Base-by-base conservation (phyloP, 306 rosid species). In the Clitoria ternatea region DNA sequence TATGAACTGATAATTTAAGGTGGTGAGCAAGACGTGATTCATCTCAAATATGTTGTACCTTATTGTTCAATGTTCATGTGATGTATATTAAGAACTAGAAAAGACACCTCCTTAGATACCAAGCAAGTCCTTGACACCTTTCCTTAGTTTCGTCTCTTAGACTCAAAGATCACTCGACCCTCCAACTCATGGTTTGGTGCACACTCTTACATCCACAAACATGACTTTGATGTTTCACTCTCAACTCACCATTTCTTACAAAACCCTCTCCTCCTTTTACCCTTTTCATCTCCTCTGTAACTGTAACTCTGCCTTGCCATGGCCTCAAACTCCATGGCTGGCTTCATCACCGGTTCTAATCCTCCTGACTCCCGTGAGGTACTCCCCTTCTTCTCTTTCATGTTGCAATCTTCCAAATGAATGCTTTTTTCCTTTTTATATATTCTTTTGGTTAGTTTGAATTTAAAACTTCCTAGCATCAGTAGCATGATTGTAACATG, bases 141-240 rank as follows among this genome's bases (percentile, higher is more conserved):
- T 62, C 53, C 49, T 43, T 85, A 37, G 87, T n/a, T n/a, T n/a
- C 97, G 85, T 94, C 83, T 79, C 83, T 83, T 84, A n/a, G 79
- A 89, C 92, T 89, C 92, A 80, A 90, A 88, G n/a, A n/a, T n/a
- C 83, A 45, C 27, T 80, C 63, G 96, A 94, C 99, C 83, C 76
- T 87, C 88, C 96, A 94, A 91, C 99, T 84, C 91, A 89, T 88
- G 48, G 91, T 91, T 78, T 81, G 97, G 99, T 94, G 65, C 72
- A 82, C 57, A 66, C 59, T 77, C 74, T 45, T 54, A 59, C 76
- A 52, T 77, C 81, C 54, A 73, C 47, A 70, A 55, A 44, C 65
- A 70, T 54, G 57, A 62, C 84, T 43, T 32, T 45, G 83, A 75
- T 83, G 69, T 36, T 32, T 57, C 76, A 66, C 60, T 70, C 72